phyloP scores from a whole-genome alignment of 1,284 basidiomycete genomes.

The Ceratobasidium sp. region DNA sequence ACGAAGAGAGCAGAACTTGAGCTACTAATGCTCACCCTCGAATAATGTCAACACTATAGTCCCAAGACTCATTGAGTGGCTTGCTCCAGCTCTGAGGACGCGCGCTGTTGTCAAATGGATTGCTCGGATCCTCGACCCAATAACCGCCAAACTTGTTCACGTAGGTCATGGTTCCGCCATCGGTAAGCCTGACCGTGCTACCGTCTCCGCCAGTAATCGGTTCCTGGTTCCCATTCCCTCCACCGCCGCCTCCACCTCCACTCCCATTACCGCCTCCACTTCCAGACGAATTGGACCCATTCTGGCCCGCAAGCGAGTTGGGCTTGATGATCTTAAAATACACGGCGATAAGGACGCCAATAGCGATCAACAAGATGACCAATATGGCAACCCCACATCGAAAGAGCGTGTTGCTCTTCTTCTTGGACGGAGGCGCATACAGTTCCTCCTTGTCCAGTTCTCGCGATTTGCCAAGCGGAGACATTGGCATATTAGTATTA shows the following conservation, averaged over 20 bases:
- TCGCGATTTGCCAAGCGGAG: conserved; percentile 29
- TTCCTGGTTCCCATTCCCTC: conserved; percentile 36
- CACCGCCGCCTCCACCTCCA: conserved; percentile 46
- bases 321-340: conserved; percentile 50
- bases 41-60: conserved; percentile 73
- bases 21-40: conserved; percentile 65
- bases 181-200: conserved; percentile 58
- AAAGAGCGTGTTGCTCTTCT: conserved; percentile 22
- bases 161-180: conserved; percentile 62
- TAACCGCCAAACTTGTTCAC: conserved; percentile 61
- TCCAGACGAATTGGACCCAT: conserved; percentile 23
- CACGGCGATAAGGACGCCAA: conserved; percentile 48
- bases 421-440: conserved; percentile 35
- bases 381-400: conserved; percentile 35
- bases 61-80: conserved; percentile 77
- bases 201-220: conserved; percentile 58
- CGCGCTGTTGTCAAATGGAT: conserved; percentile 81
- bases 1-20: conserved; percentile 1
- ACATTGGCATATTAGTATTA: conserved; percentile 24
- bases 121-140: conserved; percentile 69
- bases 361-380: conserved; percentile 42
- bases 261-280: conserved; percentile 46
- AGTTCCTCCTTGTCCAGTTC: background rate
- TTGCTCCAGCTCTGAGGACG: conserved; percentile 80
- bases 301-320: conserved; percentile 19